phyloP scores from a whole-genome alignment of 2,329 filamentous ascomycete species.

The Calcarisporium arbuscula region DNA sequence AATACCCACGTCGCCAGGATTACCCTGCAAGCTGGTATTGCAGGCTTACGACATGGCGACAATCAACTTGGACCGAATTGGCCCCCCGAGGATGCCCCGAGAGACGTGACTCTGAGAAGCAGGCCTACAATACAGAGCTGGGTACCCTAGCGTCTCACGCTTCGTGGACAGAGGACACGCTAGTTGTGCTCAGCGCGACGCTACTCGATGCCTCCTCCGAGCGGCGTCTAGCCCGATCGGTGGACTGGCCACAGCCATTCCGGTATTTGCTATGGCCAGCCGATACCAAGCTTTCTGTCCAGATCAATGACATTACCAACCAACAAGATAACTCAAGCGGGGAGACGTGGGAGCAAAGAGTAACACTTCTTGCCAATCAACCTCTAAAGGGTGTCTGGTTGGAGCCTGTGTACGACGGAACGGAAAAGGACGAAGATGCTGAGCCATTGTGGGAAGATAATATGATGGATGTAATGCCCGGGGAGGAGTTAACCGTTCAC shows the following conservation, averaged over 20 bases:
- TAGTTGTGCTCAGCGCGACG: background rate
- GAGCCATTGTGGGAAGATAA: too few relatives aligned
- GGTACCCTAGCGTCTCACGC: background rate
- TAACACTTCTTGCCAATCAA: too few relatives aligned
- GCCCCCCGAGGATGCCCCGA: constrained; percentile 1
- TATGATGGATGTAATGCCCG: too few relatives aligned
- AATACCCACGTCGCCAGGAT: background rate
- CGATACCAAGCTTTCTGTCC: too few relatives aligned
- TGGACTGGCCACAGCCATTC: constrained; percentile 6
- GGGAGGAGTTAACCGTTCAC: too few relatives aligned
- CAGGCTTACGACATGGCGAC: constrained; percentile 1
- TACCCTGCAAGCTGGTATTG: constrained; percentile 1
- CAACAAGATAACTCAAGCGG: too few relatives aligned
- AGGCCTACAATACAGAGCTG: too few relatives aligned
- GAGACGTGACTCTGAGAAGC: constrained; percentile 1
- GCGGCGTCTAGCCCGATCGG: background rate
- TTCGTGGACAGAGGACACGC: background rate
- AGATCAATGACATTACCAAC: too few relatives aligned
- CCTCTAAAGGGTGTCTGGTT: too few relatives aligned
- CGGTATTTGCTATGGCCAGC: constrained; percentile 1
- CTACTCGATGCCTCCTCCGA: background rate
- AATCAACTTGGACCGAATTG: constrained; percentile 4
- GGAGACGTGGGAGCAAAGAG: too few relatives aligned
- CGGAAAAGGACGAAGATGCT: too few relatives aligned
- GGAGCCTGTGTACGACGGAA: too few relatives aligned